Evolutionary conservation across 169 alveolate species (phyloP).

Genomic region (Theileria parva): DNA sequence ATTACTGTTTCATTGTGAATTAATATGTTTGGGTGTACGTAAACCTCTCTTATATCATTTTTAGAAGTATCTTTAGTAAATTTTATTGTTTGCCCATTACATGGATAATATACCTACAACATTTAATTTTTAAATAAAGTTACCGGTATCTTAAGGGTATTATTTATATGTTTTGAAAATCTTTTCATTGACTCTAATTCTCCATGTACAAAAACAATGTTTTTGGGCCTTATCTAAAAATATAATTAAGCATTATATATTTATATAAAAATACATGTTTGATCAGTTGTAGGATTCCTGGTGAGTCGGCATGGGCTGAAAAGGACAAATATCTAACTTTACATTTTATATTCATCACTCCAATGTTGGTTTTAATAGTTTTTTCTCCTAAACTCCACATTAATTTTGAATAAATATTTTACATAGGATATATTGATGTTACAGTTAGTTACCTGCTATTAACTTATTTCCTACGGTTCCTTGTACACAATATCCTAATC

Average conservation of each 20-base stretch:
- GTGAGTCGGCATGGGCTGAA: slow-evolving; percentile 98
- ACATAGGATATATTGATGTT: neutral
- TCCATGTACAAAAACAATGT: slow-evolving; percentile 96
- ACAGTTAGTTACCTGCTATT: slow-evolving; percentile 57
- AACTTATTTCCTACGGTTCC: slow-evolving; percentile 97
- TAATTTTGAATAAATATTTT: neutral
- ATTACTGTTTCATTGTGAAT: neutral
- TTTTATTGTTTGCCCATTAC: slow-evolving; percentile 48
- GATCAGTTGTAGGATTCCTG: slow-evolving; percentile 91
- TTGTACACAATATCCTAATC: slow-evolving; percentile 88
- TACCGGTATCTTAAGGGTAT: slow-evolving; percentile 52
- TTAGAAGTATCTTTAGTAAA: slow-evolving; percentile 1
- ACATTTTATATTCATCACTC: slow-evolving; percentile 86
- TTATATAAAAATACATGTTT: slow-evolving; percentile 74
- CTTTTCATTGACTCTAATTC: slow-evolving; percentile 94
- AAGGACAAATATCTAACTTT: slow-evolving; percentile 93
- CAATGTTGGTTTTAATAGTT: slow-evolving; percentile 44
- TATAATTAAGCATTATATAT: neutral
- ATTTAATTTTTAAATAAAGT: neutral
- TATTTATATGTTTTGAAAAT: slow-evolving; percentile 73
- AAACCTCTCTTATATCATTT: slow-evolving; percentile 3
- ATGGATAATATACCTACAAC: slow-evolving; percentile 34
- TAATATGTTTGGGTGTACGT: slow-evolving; percentile 32
- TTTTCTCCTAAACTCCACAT: slow-evolving; percentile 38
- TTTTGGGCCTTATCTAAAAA: slow-evolving; percentile 83